Conservation (phyloP, 176 grass and related monocot species). For the Aegilops sharonensis region DNA sequence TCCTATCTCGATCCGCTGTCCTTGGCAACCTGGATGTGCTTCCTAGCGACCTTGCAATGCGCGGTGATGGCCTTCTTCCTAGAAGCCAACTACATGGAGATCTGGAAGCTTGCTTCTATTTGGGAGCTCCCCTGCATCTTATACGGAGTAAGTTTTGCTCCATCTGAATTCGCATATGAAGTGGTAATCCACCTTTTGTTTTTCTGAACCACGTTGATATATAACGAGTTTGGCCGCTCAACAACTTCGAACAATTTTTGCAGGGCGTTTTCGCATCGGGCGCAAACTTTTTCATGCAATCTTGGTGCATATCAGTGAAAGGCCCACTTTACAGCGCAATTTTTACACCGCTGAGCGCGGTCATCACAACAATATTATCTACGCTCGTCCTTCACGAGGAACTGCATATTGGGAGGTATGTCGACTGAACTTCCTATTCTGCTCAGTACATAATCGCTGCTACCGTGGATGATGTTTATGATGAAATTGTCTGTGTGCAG, state of each 20-base stretch:
- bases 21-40: slow-evolving; percentile 66
- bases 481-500: slow-evolving; percentile 19
- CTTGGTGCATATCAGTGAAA: slow-evolving; percentile 64
- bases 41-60: slow-evolving; percentile 62
- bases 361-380: slow-evolving; percentile 51
- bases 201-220: too few species aligned
- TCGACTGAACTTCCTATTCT: not conserved
- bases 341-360: slow-evolving; percentile 55
- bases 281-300: slow-evolving; percentile 58
- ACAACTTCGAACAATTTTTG: not conserved
- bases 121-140: slow-evolving; percentile 60
- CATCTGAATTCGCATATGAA: not conserved
- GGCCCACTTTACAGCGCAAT: slow-evolving; percentile 65
- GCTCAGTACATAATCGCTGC: not conserved
- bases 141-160: slow-evolving; percentile 43
- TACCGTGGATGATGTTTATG: not conserved
- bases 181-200: too few species aligned
- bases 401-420: slow-evolving; percentile 67
- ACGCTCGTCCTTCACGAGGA: slow-evolving; percentile 44
- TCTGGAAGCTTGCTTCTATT: slow-evolving; percentile 55
- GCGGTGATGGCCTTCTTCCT: slow-evolving; percentile 45
- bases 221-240: not conserved
- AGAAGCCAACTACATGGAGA: slow-evolving; percentile 28
- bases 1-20: slow-evolving; percentile 55
- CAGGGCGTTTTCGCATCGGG: slow-evolving; percentile 69